Evolutionary conservation across 1,139 yeast species (phyloP).

Genomic region (Candida sp.): DNA sequence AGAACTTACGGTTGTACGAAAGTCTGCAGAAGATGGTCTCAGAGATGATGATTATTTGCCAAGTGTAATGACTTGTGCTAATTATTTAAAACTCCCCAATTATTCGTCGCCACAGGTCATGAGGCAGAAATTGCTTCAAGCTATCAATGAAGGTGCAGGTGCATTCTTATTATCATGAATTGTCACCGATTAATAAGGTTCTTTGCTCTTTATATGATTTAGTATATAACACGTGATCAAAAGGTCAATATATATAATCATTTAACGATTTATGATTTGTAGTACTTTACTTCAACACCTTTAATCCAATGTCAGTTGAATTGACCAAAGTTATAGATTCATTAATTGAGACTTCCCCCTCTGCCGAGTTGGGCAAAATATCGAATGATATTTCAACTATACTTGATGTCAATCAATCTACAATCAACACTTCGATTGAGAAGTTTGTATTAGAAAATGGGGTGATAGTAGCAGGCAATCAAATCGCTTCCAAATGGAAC

Average conservation of each 20-base stretch:
- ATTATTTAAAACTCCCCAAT: conserved; percentile 85
- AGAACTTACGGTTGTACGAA: conserved; percentile 82
- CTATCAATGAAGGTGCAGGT: conserved; percentile 86
- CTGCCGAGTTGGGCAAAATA: conserved; percentile 37
- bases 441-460: conserved; percentile 25
- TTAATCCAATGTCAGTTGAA: conserved; percentile 13
- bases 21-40: conserved; percentile 64
- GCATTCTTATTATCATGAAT: conserved; percentile 72
- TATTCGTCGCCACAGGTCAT: conserved; percentile 64
- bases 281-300: not conserved
- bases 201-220: no score
- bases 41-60: conserved; percentile 85
- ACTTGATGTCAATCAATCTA: conserved; percentile 16
- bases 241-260: not conserved
- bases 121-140: conserved; percentile 56
- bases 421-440: conserved; percentile 28
- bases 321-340: conserved; percentile 27
- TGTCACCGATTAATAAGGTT: no score
- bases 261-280: no score
- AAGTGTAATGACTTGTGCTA: conserved; percentile 98
- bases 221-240: not conserved
- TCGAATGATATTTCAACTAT: conserved; percentile 22
- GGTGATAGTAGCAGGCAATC: conserved; percentile 25
- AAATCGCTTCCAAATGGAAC: conserved; percentile 33
- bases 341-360: conserved; percentile 37